These are phyloP conservation scores for Nicotiana attenuata DNA, from an alignment of 257 asterid genomes.

Conservation along the genomic window DNA sequence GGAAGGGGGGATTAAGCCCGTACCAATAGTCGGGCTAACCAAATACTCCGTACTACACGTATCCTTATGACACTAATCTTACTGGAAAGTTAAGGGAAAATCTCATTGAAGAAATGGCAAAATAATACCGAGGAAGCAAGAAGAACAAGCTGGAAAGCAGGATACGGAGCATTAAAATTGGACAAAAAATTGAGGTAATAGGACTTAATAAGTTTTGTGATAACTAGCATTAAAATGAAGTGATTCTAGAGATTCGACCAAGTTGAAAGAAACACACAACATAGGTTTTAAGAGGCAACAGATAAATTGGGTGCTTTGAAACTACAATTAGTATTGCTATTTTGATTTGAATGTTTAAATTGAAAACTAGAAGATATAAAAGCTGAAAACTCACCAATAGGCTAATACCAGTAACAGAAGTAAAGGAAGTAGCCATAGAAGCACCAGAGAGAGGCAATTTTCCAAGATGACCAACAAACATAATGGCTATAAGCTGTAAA, in stretches of 20 bases:
- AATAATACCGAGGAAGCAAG: too few relatives aligned
- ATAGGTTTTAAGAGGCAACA: background rate
- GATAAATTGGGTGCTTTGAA: background rate
- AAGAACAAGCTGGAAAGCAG: background rate
- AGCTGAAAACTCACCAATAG: constrained; percentile 35
- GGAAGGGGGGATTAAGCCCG: too few relatives aligned
- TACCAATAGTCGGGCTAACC: too few relatives aligned
- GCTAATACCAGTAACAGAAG: constrained; percentile 84
- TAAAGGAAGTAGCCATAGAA: constrained; percentile 82
- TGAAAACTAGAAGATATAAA: background rate
- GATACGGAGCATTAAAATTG: background rate
- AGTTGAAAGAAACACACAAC: background rate
- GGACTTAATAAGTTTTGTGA: background rate
- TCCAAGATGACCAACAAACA: constrained; percentile 92
- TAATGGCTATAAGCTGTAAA: constrained; percentile 66
- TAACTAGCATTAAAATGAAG: background rate
- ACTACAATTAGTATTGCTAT: background rate
- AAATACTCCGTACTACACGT: too few relatives aligned
- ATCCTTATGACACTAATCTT: too few relatives aligned
- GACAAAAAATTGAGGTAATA: background rate
- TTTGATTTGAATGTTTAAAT: background rate
- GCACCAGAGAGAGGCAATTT: constrained; percentile 65
- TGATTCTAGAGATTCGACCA: background rate
- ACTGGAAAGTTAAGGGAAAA: background rate
- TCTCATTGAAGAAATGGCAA: background rate